Evolutionary conservation across 1,139 yeast genomes (phyloP), one percentile per base, ranked within the genome.

Genomic region (Yamadazyma blattariae): DNA sequence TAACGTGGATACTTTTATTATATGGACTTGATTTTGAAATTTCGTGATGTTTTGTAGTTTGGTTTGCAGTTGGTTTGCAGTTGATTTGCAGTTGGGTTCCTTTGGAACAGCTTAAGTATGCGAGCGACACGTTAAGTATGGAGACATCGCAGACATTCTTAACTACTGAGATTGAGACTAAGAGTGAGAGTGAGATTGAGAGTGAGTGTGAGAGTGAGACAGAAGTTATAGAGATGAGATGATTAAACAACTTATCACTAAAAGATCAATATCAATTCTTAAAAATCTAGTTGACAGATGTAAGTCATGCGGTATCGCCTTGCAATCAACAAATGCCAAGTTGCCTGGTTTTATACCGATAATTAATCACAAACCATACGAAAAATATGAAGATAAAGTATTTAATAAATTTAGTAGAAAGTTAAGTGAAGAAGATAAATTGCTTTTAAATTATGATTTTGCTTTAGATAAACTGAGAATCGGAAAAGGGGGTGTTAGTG

Each of bases 391-490:
- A 21, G 65, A 66, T 39, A 35, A 34, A 6, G 56, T 51, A 3
- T 66, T 50, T 38, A 46, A 52, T 4, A 42, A 48, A n/a, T 41
- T 45, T 26, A 24, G 53, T 14, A 32, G 36, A 2, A 33, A 43
- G 4, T 44, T 65, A 25, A 36, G 51, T 16, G 37, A 33, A 2
- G 64, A 60, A 17, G 71, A 64, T 37, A 21, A 29, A 21, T 20
- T 24, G 19, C 36, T 45, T 3, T 29, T 45, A 25, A 33, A 34
- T 24, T 24, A 30, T 18, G 22, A 30, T 14, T 10, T 10, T 28
- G 31, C 25, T 9, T 8, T 25, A 16, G 26, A 25, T 17, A 16
- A 15, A 7, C 26, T 22, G 10, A n/a, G 11, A 20, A 10, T 21
- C 11, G 9, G 11, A 10, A 21, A 21, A 21, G n/a, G n/a, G n/a